Conservation (phyloP, 495 filamentous ascomycete species). For the Chaetomium tenue region DNA sequence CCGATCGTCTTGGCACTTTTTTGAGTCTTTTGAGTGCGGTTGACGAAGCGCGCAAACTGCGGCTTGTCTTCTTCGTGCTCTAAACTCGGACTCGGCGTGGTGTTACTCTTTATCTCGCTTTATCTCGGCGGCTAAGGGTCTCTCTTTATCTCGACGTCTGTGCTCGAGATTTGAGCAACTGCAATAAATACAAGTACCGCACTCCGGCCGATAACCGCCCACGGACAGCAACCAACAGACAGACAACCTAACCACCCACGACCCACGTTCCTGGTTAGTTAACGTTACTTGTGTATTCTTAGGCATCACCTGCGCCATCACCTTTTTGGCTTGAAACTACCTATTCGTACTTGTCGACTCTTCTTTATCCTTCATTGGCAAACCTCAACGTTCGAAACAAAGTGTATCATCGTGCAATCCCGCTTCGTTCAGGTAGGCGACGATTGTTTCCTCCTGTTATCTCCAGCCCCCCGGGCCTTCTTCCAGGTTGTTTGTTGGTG, state of each 20-base stretch:
- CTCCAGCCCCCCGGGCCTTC: background rate
- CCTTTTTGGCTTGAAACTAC: no score
- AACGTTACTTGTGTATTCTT: no score
- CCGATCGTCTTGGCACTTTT: background rate
- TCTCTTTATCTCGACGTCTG: background rate
- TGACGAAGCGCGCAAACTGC: background rate
- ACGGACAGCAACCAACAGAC: no score
- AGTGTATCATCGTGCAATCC: background rate
- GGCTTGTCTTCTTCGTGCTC: background rate
- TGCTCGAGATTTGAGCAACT: background rate
- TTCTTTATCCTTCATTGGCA: no score
- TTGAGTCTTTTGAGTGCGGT: background rate
- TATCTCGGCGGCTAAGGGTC: background rate
- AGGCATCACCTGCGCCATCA: no score
- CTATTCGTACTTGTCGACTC: no score
- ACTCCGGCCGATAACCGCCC: background rate
- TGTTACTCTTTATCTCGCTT: background rate
- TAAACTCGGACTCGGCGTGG: background rate
- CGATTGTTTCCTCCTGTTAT: background rate
- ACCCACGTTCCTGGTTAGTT: background rate
- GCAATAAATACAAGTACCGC: background rate
- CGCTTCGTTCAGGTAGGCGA: slow-evolving; percentile 10
- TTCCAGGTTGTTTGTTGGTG: background rate
- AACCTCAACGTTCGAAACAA: background rate
- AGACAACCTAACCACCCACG: no score